Percentiles rank a stretch among this genome's conserved stretches.
These are phyloP conservation scores for Gymnopus androsaceus DNA, from an alignment of 1,284 basidiomycete species.

Conservation along the genomic window DNA sequence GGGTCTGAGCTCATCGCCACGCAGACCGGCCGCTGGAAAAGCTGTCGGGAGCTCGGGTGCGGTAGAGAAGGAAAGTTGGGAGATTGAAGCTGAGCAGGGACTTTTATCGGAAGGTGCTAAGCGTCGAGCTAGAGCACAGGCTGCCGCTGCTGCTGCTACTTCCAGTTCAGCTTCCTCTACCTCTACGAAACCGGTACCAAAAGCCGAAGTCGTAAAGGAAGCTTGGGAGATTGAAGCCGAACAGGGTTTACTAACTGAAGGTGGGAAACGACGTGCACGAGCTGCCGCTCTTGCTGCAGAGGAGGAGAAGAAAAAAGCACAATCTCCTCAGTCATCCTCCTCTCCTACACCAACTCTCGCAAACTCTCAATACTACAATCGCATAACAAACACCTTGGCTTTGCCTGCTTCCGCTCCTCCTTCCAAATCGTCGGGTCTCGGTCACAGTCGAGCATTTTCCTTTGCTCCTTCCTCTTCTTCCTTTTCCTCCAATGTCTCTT, in stretches of 20 bases:
- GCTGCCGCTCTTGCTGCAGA: constrained; percentile 49
- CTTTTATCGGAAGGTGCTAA: constrained; percentile 23
- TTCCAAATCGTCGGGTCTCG: constrained; percentile 35
- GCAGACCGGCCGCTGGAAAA: background rate
- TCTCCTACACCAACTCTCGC: constrained; percentile 19
- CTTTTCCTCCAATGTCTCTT: constrained; percentile 31
- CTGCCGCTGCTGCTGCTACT: constrained; percentile 23
- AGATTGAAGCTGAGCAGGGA: constrained; percentile 22
- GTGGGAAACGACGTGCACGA: constrained; percentile 63
- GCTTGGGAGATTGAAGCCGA: constrained; percentile 79
- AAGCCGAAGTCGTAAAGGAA: constrained; percentile 55
- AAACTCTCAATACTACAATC: constrained; percentile 7
- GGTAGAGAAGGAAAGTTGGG: constrained; percentile 19
- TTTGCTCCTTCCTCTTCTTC: constrained; percentile 39
- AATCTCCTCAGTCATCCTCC: background rate
- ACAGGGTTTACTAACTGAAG: constrained; percentile 70
- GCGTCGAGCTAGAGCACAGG: constrained; percentile 21
- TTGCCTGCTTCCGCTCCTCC: constrained; percentile 36
- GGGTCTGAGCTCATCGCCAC: no score
- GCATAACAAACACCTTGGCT: background rate
- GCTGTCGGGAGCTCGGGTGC: background rate
- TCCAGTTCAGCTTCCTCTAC: constrained; percentile 10
- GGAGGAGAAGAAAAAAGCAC: constrained; percentile 14
- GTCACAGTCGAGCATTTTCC: constrained; percentile 66
- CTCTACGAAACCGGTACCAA: constrained; percentile 19